These are phyloP conservation scores for Eimeria sp. DNA, from an alignment of 169 alveolate genomes.

Conservation along the genomic window DNA sequence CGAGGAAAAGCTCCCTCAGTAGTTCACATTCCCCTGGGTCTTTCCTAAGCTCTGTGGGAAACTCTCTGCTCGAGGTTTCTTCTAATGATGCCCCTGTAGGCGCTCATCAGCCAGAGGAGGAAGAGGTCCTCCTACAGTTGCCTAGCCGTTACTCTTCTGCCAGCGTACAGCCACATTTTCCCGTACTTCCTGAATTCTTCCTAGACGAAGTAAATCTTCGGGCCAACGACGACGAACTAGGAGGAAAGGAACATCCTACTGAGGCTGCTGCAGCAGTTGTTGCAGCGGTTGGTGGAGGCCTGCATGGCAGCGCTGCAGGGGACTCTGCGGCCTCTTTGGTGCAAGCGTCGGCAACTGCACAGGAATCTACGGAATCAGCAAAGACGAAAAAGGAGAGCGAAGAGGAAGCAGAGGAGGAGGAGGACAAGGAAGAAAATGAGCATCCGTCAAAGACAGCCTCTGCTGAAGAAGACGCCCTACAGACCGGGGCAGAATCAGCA, in stretches of 20 bases:
- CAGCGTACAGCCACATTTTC: conserved; percentile 24
- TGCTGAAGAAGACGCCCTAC: not conserved
- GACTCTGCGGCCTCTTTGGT: conserved; percentile 34
- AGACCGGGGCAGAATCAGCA: not conserved
- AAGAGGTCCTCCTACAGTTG: not conserved
- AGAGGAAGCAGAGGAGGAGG: not conserved
- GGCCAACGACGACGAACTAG: not conserved
- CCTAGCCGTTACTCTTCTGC: not conserved
- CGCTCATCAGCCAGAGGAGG: not conserved
- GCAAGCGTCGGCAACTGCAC: conserved; percentile 13
- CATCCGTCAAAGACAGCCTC: not conserved
- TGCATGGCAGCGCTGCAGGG: not conserved
- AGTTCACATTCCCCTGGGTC: not conserved
- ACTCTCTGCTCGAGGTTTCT: not conserved
- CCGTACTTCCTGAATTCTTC: conserved; percentile 10
- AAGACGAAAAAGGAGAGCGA: not conserved
- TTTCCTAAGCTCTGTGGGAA: not conserved
- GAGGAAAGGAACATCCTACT: not conserved
- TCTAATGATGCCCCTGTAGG: not conserved
- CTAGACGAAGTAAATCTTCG: not conserved
- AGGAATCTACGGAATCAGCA: not conserved
- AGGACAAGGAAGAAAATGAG: not conserved
- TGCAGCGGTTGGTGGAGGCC: not conserved
- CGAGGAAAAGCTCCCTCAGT: not conserved
- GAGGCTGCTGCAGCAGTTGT: not conserved